Evolutionary conservation across 495 filamentous ascomycete species (phyloP), one percentile per base, ranked within the genome.

Genomic region (Penicillium mononematosum): DNA sequence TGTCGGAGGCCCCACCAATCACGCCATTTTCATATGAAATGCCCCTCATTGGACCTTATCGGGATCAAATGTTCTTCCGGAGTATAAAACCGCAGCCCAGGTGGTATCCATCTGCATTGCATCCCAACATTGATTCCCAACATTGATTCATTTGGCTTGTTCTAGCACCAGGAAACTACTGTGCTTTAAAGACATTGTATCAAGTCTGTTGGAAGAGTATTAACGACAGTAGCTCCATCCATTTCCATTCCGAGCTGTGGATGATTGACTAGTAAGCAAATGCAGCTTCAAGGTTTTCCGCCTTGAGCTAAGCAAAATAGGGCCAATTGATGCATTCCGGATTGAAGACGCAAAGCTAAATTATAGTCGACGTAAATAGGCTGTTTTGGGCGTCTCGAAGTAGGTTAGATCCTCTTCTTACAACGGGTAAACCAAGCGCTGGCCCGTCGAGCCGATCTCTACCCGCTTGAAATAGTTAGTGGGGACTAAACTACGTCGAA

Each of bases 1-100:
- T 60, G 42, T 53, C 50, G 56, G 56, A 48, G 32, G 7, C 50
- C 50, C 48, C 44, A n/a, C 32, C 50, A 42, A 42, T 52, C 50
- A 52, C 50, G 50, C 50, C 50, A 52, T 52, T 31, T 27, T 14
- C 32, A 38, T 50, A 45, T 47, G 16, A 47, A 17, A 14, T 17
- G 25, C 25, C 25, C 25, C 45, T 47, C 45, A 16, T 29, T 29
- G 20, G 42, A 20, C 4, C n/a, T n/a, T n/a, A 8, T 8, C 16
- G 5, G 42, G 42, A 24, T 24, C 5, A 44, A 44, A 24, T 5
- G 9, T 44, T 44, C 9, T 22, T 44, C 42, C 42, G 36, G 36
- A 39, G 16, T 39, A 39, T 39, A 38, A n/a, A n/a, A 38, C 4
- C 16, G 34, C 14, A 6, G 5, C 2, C 5, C 29, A 29, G 27